Evolutionary conservation across 2,329 filamentous ascomycete species (phyloP).

Genomic region (Hypoxylon sp.): DNA sequence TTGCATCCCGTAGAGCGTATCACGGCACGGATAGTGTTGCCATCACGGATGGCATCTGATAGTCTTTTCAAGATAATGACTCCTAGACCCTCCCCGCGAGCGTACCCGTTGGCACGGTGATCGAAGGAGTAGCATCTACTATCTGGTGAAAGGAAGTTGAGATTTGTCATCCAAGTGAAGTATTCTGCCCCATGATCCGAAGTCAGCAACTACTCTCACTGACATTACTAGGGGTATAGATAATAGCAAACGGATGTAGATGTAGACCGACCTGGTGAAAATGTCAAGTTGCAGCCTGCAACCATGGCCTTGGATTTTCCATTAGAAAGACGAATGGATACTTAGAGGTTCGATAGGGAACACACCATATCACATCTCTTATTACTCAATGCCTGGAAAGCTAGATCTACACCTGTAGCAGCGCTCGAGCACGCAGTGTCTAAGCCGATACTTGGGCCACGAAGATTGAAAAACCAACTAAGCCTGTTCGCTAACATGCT

Average conservation of each 20-base stretch:
- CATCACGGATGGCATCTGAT: constrained; percentile 59
- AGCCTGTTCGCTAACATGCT: constrained; percentile 54
- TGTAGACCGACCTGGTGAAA: neutral
- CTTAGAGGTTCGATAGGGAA: too few species aligned
- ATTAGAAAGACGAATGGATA: neutral
- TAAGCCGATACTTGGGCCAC: constrained; percentile 41
- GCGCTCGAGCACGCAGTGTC: constrained; percentile 40
- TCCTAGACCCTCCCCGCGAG: constrained; percentile 63
- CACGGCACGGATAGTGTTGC: constrained; percentile 57
- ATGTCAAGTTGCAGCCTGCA: neutral
- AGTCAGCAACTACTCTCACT: too few species aligned
- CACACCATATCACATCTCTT: constrained; percentile 25
- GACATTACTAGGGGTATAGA: too few species aligned
- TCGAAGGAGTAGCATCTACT: constrained; percentile 57
- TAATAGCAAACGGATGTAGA: too few species aligned
- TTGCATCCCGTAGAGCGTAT: constrained; percentile 59
- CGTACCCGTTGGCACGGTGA: constrained; percentile 63
- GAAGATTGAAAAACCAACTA: constrained; percentile 55
- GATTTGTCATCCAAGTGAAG: neutral
- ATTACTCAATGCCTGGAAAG: constrained; percentile 18
- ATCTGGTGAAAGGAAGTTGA: constrained; percentile 40
- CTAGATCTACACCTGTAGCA: constrained; percentile 15
- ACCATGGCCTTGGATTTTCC: neutral
- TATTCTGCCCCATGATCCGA: too few species aligned
- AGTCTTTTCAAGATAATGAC: constrained; percentile 61